Evolutionary conservation across 164 flowering plant genomes (phyloP), one percentile per base, ranked within the genome.

Genomic region (Paratinospora sagittata): DNA sequence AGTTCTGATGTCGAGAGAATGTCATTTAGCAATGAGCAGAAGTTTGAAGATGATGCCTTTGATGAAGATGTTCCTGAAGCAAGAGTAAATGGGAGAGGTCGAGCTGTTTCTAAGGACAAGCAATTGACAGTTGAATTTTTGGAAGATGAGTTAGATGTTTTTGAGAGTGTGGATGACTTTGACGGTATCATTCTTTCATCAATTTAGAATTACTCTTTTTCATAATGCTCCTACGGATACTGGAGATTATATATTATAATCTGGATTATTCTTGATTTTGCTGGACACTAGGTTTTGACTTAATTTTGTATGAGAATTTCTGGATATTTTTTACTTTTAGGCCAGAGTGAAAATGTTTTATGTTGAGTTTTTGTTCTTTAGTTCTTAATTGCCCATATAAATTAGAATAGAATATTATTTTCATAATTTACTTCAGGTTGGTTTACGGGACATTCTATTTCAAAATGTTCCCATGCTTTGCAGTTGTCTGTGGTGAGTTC

Each of bases 401-500:
- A n/a, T n/a, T n/a, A n/a, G n/a, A n/a, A n/a, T n/a, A n/a, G n/a
- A n/a, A n/a, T n/a, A n/a, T n/a, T n/a, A n/a, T n/a, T n/a, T n/a
- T n/a, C n/a, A n/a, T n/a, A n/a, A n/a, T n/a, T n/a, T n/a, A n/a
- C n/a, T n/a, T n/a, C n/a, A n/a, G n/a, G n/a, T n/a, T n/a, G n/a
- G n/a, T n/a, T n/a, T n/a, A n/a, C n/a, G n/a, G n/a, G n/a, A n/a
- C n/a, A n/a, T n/a, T n/a, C n/a, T n/a, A n/a, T 27, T 24, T 66
- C 27, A 7, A 47, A 66, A 26, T 17, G 30, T 17, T 21, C 58
- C 58, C 36, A 27, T 27, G 37, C 69, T 63, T 74, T 79, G 81
- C 90, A 93, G 98, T 93, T 84, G 74, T 85, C 57, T 87, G 83
- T 82, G 96, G 89, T 76, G 97, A 90, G 75, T 90, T 91, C 72